A percentile compares a stretch with the other conserved stretches of the same genome.
Conservation (phyloP, 2,329 filamentous ascomycete species). For the Myriosclerotinia curreyana region DNA sequence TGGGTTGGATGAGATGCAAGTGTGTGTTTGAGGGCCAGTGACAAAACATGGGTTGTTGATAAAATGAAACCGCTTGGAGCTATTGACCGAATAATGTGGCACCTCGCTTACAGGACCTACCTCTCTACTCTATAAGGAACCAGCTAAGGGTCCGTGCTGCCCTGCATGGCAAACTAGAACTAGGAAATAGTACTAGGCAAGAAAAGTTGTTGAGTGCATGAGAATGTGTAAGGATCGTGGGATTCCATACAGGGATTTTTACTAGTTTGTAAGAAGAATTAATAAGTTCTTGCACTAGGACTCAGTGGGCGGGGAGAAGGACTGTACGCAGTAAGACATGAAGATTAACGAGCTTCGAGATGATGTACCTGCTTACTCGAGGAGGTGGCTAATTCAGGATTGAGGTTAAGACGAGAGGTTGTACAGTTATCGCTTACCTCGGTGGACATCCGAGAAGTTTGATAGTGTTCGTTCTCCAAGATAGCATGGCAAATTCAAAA, state of each 20-base stretch:
- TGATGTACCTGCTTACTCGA: conserved; percentile 4
- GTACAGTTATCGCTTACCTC: background rate
- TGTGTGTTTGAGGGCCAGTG: conserved; percentile 17
- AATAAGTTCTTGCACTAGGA: background rate
- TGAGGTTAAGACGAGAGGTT: background rate
- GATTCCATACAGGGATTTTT: conserved; percentile 2
- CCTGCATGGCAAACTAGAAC: conserved; percentile 19
- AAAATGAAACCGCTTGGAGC: conserved; percentile 33
- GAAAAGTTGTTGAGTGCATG: conserved; percentile 15
- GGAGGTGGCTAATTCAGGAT: conserved; percentile 1
- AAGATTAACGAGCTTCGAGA: conserved; percentile 1
- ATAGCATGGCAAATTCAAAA: background rate
- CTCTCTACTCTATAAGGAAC: background rate
- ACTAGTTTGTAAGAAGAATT: conserved; percentile 8
- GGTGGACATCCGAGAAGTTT: background rate
- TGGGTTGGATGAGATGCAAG: background rate
- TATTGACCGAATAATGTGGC: conserved; percentile 21
- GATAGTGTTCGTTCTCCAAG: background rate
- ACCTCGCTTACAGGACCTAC: conserved; percentile 19
- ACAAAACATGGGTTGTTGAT: conserved; percentile 21
- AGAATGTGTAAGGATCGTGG: conserved; percentile 14
- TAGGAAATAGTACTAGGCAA: background rate
- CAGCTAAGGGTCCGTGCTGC: conserved; percentile 25
- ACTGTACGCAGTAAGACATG: background rate
- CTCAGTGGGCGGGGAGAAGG: background rate